These are phyloP conservation scores for Dothideomycetes sp. DNA, from an alignment of 2,329 filamentous ascomycete species.

Conservation along the genomic window DNA sequence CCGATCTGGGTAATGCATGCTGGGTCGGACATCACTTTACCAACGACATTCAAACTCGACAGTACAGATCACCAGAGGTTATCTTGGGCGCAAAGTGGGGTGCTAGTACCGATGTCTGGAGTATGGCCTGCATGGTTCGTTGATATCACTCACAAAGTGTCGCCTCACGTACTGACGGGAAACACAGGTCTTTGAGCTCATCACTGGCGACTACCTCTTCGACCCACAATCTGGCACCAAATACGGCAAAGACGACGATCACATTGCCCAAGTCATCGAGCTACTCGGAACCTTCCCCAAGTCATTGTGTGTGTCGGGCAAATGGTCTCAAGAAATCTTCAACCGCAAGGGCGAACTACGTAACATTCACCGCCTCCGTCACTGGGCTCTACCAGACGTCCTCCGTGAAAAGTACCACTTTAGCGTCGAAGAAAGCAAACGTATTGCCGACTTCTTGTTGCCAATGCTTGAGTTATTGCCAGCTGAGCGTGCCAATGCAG, in stretches of 20 bases:
- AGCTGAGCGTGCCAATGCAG: constrained; percentile 84
- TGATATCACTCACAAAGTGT: background rate
- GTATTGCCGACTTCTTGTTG: constrained; percentile 70
- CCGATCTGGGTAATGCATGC: constrained; percentile 94
- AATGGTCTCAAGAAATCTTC: constrained; percentile 98
- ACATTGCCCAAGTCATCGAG: constrained; percentile 98
- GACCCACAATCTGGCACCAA: constrained; percentile 97
- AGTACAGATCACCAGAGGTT: constrained; percentile 94
- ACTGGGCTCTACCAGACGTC: constrained; percentile 92
- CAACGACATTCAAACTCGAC: constrained; percentile 95
- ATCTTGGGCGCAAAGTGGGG: constrained; percentile 97
- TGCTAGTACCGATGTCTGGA: constrained; percentile 98
- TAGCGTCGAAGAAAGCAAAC: constrained; percentile 67
- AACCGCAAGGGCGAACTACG: constrained; percentile 94
- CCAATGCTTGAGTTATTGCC: constrained; percentile 89
- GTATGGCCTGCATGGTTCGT: constrained; percentile 90
- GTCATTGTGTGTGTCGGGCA: constrained; percentile 80
- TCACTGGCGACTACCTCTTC: constrained; percentile 96
- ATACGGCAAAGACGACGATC: constrained; percentile 98
- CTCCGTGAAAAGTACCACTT: constrained; percentile 97
- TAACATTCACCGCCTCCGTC: constrained; percentile 90
- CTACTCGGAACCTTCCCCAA: constrained; percentile 89
- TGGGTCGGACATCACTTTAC: constrained; percentile 99
- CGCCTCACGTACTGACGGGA: no score
- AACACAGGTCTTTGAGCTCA: constrained; percentile 84